Evolutionary conservation across 2,329 filamentous ascomycete species (phyloP), one percentile per base, ranked within the genome.

Genomic region (Didymella exigua): DNA sequence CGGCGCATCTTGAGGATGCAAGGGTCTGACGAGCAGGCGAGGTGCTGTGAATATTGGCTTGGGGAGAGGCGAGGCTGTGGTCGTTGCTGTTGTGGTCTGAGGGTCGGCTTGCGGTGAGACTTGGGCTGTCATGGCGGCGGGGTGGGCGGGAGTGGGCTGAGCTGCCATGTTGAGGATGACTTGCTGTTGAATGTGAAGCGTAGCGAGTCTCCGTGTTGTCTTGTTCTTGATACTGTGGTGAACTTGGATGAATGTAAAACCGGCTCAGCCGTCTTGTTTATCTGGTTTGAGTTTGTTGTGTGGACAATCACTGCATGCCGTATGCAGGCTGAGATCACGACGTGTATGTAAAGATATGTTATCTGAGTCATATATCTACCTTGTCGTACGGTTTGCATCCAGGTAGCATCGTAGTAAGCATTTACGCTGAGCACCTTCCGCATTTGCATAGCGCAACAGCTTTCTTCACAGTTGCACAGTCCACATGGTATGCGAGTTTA

Each of bases 1-100:
- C 11, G 58, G 27, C 0, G 64, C 67, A 56, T 78, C 76, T 51
- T 63, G 58, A 8, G 66, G 63, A 49, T 69, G 46, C 2, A 55
- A 24, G 1, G 46, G 46, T 5, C 46, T 19, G 34, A 55, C 13
- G 23, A 63, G 43, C 18, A 75, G 65, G 30, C 66, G 63, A 2
- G 57, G 14, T 9, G 70, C 70, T 14, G 57, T 66, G 48, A 73
- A 29, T 43, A 75, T 69, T 18, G 72, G 65, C 7, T 52, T 1
- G 6, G 74, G 73, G 23, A 68, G 58, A 10, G 67, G 65, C 6
- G 59, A 41, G 37, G 41, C 27, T 27, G 43, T 2, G 9, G 42
- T 40, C 14, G 14, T 16, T 18, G 30, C 21, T 21, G 49, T 36
- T 7, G 43, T 7, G 16, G 9, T 14, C 7, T 40, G 8, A 18